Evolutionary conservation across 805 yeast genomes (phyloP).

Genomic region (Yarrowia keelungensis): DNA sequence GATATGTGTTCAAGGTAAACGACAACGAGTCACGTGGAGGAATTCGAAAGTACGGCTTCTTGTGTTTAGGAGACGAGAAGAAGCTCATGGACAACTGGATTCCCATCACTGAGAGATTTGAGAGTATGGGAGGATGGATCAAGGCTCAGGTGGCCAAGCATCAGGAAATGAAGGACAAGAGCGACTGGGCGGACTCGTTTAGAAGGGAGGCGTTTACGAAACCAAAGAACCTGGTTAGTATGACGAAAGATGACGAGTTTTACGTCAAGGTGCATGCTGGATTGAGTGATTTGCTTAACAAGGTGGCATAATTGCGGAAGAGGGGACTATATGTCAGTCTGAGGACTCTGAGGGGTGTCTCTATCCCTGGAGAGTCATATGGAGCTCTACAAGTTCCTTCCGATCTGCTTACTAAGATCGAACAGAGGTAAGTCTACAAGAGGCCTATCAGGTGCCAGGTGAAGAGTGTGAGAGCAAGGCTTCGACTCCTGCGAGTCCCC

Average conservation of each 20-base stretch:
- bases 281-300: constrained; percentile 16
- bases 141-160: constrained; percentile 40
- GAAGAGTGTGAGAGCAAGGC: too few species aligned
- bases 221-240: constrained; percentile 30
- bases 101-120: constrained; percentile 42
- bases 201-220: constrained; percentile 40
- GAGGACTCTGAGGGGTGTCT: too few species aligned
- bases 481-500: too few species aligned
- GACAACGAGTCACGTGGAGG: constrained; percentile 45
- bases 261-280: constrained; percentile 38
- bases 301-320: not conserved
- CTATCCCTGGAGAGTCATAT: too few species aligned
- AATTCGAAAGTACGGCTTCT: constrained; percentile 44
- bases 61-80: constrained; percentile 44
- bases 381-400: too few species aligned
- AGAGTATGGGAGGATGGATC: constrained; percentile 41
- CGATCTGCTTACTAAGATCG: too few species aligned
- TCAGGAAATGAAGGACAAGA: constrained; percentile 39
- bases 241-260: constrained; percentile 28
- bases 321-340: too few species aligned
- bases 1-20: constrained; percentile 43
- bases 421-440: too few species aligned
- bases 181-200: constrained; percentile 42
- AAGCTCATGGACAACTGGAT: constrained; percentile 43
- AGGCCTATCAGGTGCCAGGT: too few species aligned